Evolutionary conservation across 1,284 basidiomycete species (phyloP).

Genomic region (Ceratobasidium papillatum): DNA sequence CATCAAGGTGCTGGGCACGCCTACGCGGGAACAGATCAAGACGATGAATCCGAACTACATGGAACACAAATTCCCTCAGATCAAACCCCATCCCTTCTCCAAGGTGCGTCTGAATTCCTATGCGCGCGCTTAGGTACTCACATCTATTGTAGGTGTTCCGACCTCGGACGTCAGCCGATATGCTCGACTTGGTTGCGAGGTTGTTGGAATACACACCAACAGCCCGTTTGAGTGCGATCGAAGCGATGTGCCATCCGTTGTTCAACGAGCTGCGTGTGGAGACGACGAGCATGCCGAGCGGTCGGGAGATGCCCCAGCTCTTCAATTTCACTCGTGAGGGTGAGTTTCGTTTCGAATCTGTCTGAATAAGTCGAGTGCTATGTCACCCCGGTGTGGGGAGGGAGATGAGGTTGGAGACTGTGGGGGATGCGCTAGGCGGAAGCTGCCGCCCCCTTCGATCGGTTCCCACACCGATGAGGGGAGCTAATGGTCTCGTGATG

Average conservation of each 20-base stretch:
- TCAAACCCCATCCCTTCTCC: slow-evolving; percentile 95
- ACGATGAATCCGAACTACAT: slow-evolving; percentile 99
- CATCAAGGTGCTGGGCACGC: slow-evolving; percentile 99
- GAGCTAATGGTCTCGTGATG: slow-evolving; percentile 8
- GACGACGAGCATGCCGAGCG: slow-evolving; percentile 94
- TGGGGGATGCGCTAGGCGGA: background rate
- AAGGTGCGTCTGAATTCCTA: slow-evolving; percentile 64
- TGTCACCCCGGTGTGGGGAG: slow-evolving; percentile 11
- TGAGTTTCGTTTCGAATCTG: slow-evolving; percentile 55
- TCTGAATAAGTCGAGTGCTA: background rate
- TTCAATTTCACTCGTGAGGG: slow-evolving; percentile 98
- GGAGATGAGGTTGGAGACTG: slow-evolving; percentile 11
- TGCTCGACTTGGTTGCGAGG: slow-evolving; percentile 95
- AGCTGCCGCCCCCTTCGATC: slow-evolving; percentile 13
- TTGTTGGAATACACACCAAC: slow-evolving; percentile 97
- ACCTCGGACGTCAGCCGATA: slow-evolving; percentile 93
- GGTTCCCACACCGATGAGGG: slow-evolving; percentile 31
- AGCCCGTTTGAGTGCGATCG: slow-evolving; percentile 88
- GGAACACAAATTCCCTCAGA: slow-evolving; percentile 99
- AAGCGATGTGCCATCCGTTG: slow-evolving; percentile 96
- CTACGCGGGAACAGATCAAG: slow-evolving; percentile 99
- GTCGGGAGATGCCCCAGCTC: slow-evolving; percentile 91
- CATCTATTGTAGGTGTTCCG: slow-evolving; percentile 87
- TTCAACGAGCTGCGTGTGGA: slow-evolving; percentile 95
- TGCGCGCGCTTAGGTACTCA: slow-evolving; percentile 1